Percentiles rank a stretch among this genome's conserved stretches.
phyloP scores from a whole-genome alignment of 805 yeast genomes.

The Yarrowia keelungensis region DNA sequence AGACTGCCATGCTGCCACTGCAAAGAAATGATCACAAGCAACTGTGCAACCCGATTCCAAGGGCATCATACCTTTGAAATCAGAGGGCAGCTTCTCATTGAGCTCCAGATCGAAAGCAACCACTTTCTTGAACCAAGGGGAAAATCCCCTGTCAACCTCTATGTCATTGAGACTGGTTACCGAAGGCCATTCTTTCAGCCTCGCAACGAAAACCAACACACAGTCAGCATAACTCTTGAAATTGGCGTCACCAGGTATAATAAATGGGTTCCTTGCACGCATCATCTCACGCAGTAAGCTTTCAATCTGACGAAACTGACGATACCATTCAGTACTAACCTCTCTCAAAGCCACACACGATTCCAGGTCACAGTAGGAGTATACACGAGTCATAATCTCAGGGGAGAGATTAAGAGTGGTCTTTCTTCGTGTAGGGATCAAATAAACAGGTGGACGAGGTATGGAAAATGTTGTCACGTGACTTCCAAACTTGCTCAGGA shows the following conservation, averaged over 20 bases:
- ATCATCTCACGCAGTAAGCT: not conserved
- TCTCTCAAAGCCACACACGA: not conserved
- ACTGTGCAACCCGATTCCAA: not conserved
- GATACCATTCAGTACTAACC: not conserved
- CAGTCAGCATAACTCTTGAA: not conserved
- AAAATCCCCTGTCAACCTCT: not conserved
- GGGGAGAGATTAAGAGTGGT: not conserved
- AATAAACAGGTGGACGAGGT: no score
- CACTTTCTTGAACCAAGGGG: not conserved
- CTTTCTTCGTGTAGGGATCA: no score
- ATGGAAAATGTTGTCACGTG: not conserved
- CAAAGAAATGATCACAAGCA: constrained; percentile 14
- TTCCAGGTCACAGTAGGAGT: not conserved
- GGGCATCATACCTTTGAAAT: constrained; percentile 7
- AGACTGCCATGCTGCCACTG: constrained; percentile 2
- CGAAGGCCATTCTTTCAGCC: not conserved
- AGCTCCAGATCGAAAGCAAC: not conserved
- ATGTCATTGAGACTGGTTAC: not conserved
- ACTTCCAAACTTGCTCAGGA: not conserved
- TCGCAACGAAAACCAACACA: not conserved
- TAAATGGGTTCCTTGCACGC: not conserved
- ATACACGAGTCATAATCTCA: not conserved
- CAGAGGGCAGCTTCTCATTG: not conserved
- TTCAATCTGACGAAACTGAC: not conserved
- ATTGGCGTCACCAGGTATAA: constrained; percentile 7